Evolutionary conservation across 2,329 filamentous ascomycete genomes (phyloP), one percentile per base, ranked within the genome.

Genomic region (Hymenoscyphus repandus): DNA sequence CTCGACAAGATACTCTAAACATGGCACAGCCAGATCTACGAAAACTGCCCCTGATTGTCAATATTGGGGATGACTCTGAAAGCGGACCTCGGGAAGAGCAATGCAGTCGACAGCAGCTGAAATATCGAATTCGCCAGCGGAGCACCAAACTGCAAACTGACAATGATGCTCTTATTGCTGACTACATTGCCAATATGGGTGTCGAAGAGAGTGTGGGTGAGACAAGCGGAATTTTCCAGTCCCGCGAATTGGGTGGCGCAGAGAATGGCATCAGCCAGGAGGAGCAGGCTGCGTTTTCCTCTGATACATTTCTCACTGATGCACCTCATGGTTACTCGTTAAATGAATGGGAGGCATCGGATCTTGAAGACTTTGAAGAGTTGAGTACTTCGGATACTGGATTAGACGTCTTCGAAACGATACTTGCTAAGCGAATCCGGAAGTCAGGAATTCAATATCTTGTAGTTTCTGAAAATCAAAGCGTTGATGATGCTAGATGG

Each of bases 371-470:
- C 50, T 69, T 78, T 38, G 72, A 76, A 41, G 69, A 72, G 34
- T 52, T 77, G 32, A 76, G 73, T 55, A 78, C 76, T 2, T 76
- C 74, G 1, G 72, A 74, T 49, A 75, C 74, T 18, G 63, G 70
- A 0, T 61, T 69, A 46, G 71, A 69, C 20, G 65, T 64, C 5
- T 63, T 79, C 5, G 63, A 66, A 32, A 66, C 64, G 6, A 67
- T 80, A 12, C 55, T 78, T 3, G 67, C 70, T 6, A 75, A 72
- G 53, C 69, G 77, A 40, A 64, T 67, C 18, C 70, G 74, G 38
- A 63, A 66, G 17, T 67, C 62, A 39, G 75, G 75, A 27, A 40
- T 70, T 2, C 75, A 78, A 52, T 80, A 79, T 58, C 70, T 79
- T 30, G 70, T 78, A n/a, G 70, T 74, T 31, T 74, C 72, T 58